A percentile compares a stretch with the other conserved stretches of the same genome.
phyloP scores from a whole-genome alignment of 2,329 filamentous ascomycete genomes.

The Talaromyces pinophilus region DNA sequence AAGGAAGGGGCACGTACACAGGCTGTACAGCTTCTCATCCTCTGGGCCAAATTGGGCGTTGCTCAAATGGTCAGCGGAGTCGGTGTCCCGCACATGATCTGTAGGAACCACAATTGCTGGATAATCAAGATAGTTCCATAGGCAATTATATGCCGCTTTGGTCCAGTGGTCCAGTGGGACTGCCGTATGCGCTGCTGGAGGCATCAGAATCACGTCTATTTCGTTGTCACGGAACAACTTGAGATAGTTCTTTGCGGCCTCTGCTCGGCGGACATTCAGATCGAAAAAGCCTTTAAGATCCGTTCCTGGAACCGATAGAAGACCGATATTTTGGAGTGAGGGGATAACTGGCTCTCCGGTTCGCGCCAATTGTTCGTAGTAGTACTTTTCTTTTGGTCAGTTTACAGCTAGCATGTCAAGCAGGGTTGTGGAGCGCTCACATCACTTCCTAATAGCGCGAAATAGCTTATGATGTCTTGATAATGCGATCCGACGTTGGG shows the following conservation, averaged over 20 bases:
- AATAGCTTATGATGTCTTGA: slow-evolving; percentile 9
- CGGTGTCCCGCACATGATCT: slow-evolving; percentile 15
- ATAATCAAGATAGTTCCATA: slow-evolving; percentile 20
- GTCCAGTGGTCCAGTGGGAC: slow-evolving; percentile 49
- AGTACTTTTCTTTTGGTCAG: slow-evolving; percentile 14
- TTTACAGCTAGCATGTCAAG: background rate
- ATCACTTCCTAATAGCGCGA: slow-evolving; percentile 11
- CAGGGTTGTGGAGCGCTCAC: background rate
- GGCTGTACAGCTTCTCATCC: slow-evolving; percentile 13
- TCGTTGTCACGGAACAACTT: slow-evolving; percentile 17
- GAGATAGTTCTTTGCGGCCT: slow-evolving; percentile 29
- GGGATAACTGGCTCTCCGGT: slow-evolving; percentile 17
- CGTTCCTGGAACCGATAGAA: slow-evolving; percentile 22
- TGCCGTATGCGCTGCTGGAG: slow-evolving; percentile 53
- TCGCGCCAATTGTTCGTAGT: slow-evolving; percentile 13
- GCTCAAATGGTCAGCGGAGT: slow-evolving; percentile 7
- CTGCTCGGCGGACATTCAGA: slow-evolving; percentile 43
- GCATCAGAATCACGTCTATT: slow-evolving; percentile 52
- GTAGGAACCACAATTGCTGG: slow-evolving; percentile 18
- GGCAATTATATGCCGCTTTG: slow-evolving; percentile 7
- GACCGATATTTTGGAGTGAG: slow-evolving; percentile 14
- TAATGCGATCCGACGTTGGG: slow-evolving; percentile 7
- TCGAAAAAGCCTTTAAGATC: slow-evolving; percentile 46
- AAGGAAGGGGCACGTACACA: slow-evolving; percentile 1
- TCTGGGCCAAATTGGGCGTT: slow-evolving; percentile 18